phyloP scores from a whole-genome alignment of 805 yeast species.

The Pichia paraexigua region DNA sequence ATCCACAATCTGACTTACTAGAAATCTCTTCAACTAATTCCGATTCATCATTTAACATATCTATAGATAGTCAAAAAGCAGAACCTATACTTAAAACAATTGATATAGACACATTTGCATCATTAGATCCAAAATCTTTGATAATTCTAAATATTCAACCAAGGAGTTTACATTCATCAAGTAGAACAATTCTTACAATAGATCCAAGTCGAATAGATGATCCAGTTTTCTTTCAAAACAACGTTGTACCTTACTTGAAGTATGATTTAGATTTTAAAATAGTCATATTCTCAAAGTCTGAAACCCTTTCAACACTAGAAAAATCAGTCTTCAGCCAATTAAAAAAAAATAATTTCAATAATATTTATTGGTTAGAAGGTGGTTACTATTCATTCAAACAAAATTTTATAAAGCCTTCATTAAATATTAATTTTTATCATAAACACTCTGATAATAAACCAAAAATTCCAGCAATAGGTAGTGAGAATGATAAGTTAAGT shows the following conservation, averaged over 20 bases:
- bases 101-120: neutral
- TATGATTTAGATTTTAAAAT: constrained; percentile 1
- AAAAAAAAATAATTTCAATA: neutral
- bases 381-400: constrained; percentile 22
- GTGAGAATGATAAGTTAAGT: neutral
- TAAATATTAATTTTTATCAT: neutral
- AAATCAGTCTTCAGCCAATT: neutral
- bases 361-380: constrained; percentile 28
- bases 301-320: constrained; percentile 3
- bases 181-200: neutral
- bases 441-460: neutral
- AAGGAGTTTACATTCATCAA: constrained; percentile 3
- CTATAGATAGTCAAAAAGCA: neutral
- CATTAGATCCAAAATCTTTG: neutral
- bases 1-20: constrained; percentile 1
- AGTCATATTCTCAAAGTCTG: constrained; percentile 8
- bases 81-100: neutral
- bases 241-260: constrained; percentile 4
- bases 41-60: neutral
- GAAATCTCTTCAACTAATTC: neutral
- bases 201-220: neutral
- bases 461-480: constrained; percentile 2
- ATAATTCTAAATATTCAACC: constrained; percentile 3
- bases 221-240: neutral
- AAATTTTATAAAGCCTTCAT: constrained; percentile 4